phyloP scores from a whole-genome alignment of 2,329 filamentous ascomycete genomes.

The Exserohilum turcica region DNA sequence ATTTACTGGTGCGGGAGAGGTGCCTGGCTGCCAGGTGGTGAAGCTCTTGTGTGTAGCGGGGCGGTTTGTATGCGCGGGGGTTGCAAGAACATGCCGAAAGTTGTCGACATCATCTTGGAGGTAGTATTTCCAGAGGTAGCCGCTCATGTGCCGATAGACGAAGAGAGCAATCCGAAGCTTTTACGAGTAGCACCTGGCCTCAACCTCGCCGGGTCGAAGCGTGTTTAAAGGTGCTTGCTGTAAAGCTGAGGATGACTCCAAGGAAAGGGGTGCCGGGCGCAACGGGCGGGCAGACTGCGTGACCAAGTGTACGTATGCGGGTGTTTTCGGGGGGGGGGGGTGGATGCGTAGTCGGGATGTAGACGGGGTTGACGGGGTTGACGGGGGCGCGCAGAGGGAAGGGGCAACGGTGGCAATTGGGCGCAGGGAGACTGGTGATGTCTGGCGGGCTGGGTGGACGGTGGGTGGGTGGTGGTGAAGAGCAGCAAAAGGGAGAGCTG shows the following conservation, averaged over 20 bases:
- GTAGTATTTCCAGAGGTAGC: slow-evolving; percentile 94
- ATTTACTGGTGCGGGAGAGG: slow-evolving; percentile 41
- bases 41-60: slow-evolving; percentile 58
- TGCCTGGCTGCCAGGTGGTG: slow-evolving; percentile 41
- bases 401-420: slow-evolving; percentile 21
- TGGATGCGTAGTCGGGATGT: not conserved
- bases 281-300: slow-evolving; percentile 28
- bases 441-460: no score
- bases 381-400: slow-evolving; percentile 4
- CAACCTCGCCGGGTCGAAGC: slow-evolving; percentile 86
- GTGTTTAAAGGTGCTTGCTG: slow-evolving; percentile 77
- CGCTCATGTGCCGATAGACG: slow-evolving; percentile 75
- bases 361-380: not conserved
- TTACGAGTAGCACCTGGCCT: slow-evolving; percentile 79
- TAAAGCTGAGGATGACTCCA: slow-evolving; percentile 56
- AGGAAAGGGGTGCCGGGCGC: slow-evolving; percentile 25
- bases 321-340: not conserved
- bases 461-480: slow-evolving; percentile 2
- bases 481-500: not conserved
- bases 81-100: slow-evolving; percentile 86
- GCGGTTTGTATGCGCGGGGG: slow-evolving; percentile 65
- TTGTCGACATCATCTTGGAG: slow-evolving; percentile 96
- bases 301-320: slow-evolving; percentile 16
- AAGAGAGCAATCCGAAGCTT: slow-evolving; percentile 55
- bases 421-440: slow-evolving; percentile 6